phyloP scores from a whole-genome alignment of 495 filamentous ascomycete genomes.

The Tuber umbilicatum region DNA sequence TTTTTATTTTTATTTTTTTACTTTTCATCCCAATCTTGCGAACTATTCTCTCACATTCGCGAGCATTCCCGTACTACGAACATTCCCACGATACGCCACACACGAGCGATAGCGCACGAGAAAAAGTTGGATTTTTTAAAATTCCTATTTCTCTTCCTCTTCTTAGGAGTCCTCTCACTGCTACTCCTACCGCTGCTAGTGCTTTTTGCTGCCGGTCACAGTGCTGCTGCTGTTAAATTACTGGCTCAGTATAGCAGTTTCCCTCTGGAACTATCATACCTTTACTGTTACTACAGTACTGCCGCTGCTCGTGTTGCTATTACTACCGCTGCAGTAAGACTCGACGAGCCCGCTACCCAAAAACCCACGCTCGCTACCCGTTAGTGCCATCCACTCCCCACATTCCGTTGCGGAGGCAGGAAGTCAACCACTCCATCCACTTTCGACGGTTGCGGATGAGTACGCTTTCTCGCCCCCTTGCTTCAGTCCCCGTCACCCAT shows the following conservation, averaged over 20 bases:
- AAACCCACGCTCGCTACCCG: slow-evolving; percentile 13
- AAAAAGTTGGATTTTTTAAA: background rate
- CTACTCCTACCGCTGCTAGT: background rate
- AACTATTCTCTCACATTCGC: background rate
- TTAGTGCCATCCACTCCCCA: slow-evolving; percentile 34
- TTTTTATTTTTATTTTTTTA: background rate
- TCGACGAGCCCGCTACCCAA: slow-evolving; percentile 24
- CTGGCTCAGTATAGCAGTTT: background rate
- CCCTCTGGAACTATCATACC: background rate
- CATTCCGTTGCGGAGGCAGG: slow-evolving; percentile 38
- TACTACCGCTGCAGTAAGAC: background rate
- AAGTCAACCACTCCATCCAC: slow-evolving; percentile 28
- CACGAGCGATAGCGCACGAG: background rate
- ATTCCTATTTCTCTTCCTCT: background rate
- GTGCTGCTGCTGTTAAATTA: background rate
- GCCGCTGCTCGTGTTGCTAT: background rate
- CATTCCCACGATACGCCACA: background rate
- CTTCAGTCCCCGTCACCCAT: slow-evolving; percentile 14
- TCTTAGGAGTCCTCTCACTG: too few species aligned
- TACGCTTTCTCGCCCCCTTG: slow-evolving; percentile 34
- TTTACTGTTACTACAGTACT: background rate
- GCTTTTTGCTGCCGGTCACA: background rate
- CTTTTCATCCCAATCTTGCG: background rate
- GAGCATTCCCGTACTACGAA: background rate
- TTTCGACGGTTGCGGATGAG: slow-evolving; percentile 23